These are phyloP conservation scores for Cokeromyces recurvatus DNA, from an alignment of 371 early-diverging fungal genomes.

Conservation along the genomic window DNA sequence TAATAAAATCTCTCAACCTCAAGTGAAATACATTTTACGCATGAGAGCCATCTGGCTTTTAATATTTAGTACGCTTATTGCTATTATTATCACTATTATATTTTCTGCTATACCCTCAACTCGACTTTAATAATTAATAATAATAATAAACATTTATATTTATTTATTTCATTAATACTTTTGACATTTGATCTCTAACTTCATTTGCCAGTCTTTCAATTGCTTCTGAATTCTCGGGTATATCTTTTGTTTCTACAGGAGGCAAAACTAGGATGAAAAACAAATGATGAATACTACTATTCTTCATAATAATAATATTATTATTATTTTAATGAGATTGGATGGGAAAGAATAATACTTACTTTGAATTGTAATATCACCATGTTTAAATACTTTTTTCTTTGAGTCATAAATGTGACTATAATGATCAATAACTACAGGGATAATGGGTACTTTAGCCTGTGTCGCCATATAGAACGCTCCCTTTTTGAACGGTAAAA, in stretches of 20 bases:
- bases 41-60: no score
- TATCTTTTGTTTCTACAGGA: constrained; percentile 66
- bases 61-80: no score
- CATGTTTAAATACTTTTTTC: constrained; percentile 56
- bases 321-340: no score
- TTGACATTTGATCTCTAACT: constrained; percentile 71
- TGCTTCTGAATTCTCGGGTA: constrained; percentile 60
- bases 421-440: constrained; percentile 82
- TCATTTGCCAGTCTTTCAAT: constrained; percentile 61
- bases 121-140: no score
- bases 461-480: constrained; percentile 91
- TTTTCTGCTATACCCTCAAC: no score
- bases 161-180: constrained; percentile 41
- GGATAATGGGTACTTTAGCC: constrained; percentile 82
- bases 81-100: no score
- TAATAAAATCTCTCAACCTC: no score
- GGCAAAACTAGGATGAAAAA: constrained; percentile 56
- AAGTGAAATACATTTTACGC: no score
- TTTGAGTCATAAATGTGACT: constrained; percentile 67
- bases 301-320: no score
- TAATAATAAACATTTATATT: no score
- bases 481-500: constrained; percentile 93
- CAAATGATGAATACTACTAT: no score
- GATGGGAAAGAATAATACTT: background rate
- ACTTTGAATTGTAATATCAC: constrained; percentile 73